Evolutionary conservation across 345 rosid species (phyloP).

Genomic region (Aquilaria yunnanensis): DNA sequence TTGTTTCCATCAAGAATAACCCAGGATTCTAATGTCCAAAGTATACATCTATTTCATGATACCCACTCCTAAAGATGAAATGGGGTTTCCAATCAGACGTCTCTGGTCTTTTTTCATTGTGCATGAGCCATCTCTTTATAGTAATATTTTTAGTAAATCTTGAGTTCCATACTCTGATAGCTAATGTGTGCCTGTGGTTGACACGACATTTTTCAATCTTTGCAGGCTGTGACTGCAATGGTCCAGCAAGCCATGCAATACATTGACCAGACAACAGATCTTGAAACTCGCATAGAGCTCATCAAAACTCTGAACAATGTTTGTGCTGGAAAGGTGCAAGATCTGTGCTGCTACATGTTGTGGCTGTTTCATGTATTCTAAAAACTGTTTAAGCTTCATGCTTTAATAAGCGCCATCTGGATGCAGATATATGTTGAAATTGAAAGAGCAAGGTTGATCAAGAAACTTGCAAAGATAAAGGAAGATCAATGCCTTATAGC

Average conservation of each 20-base stretch:
- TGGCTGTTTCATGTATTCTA: background rate
- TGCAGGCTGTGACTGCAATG: slow-evolving; percentile 91
- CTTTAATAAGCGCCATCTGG: background rate
- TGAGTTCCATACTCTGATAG: background rate
- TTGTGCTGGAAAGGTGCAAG: slow-evolving; percentile 84
- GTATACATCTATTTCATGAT: too few species aligned
- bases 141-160: background rate
- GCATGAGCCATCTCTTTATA: too few species aligned
- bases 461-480: slow-evolving; percentile 85
- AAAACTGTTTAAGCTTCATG: background rate
- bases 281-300: slow-evolving; percentile 86
- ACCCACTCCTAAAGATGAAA: too few species aligned
- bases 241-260: slow-evolving; percentile 98
- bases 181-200: background rate
- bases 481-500: slow-evolving; percentile 82
- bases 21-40: too few species aligned
- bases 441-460: slow-evolving; percentile 88
- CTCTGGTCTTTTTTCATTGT: too few species aligned
- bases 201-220: background rate
- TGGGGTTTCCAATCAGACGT: too few species aligned
- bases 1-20: too few species aligned
- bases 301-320: slow-evolving; percentile 71
- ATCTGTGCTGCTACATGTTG: background rate
- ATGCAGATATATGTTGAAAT: slow-evolving; percentile 90
- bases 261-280: slow-evolving; percentile 89